These are phyloP conservation scores for Albugo laibachii DNA, from an alignment of 352 stramenopile genomes.

Conservation along the genomic window DNA sequence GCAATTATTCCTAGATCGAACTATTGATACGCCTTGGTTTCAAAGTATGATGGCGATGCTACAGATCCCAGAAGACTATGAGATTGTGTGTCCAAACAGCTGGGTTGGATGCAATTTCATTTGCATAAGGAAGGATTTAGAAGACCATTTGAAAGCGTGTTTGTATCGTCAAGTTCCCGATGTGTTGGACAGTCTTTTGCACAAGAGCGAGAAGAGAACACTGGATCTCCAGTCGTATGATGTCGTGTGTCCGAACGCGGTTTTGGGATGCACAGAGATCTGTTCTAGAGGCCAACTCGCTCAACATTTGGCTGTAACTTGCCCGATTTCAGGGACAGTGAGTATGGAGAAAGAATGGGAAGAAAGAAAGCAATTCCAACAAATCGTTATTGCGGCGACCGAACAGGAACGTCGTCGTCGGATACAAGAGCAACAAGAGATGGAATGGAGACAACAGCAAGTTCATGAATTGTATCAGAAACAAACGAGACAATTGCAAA, in stretches of 20 bases:
- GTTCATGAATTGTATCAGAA: neutral
- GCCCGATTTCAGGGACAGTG: too few species aligned
- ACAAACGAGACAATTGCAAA: conserved; percentile 18
- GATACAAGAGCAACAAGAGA: conserved; percentile 14
- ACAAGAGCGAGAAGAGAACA: conserved; percentile 25
- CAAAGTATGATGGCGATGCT: conserved; percentile 46
- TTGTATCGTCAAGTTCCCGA: conserved; percentile 61
- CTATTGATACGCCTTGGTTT: conserved; percentile 81
- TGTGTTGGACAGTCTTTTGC: conserved; percentile 16
- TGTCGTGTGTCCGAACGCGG: conserved; percentile 63
- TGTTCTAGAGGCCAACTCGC: conserved; percentile 51
- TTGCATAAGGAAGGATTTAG: conserved; percentile 65
- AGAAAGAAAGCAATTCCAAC: conserved; percentile 39
- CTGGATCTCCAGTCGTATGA: conserved; percentile 63
- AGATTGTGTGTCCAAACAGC: conserved; percentile 70
- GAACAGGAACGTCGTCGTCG: conserved; percentile 47
- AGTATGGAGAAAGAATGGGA: conserved; percentile 44
- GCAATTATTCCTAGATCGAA: conserved; percentile 73
- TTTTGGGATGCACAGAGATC: conserved; percentile 63
- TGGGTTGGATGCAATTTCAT: conserved; percentile 76
- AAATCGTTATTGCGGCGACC: conserved; percentile 46
- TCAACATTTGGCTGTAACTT: conserved; percentile 19
- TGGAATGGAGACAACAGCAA: conserved; percentile 9
- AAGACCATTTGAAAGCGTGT: conserved; percentile 40
- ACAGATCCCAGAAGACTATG: conserved; percentile 54